Evolutionary conservation across 208 protist genomes (phyloP).

Genomic region (Trypanosoma cruzi): DNA sequence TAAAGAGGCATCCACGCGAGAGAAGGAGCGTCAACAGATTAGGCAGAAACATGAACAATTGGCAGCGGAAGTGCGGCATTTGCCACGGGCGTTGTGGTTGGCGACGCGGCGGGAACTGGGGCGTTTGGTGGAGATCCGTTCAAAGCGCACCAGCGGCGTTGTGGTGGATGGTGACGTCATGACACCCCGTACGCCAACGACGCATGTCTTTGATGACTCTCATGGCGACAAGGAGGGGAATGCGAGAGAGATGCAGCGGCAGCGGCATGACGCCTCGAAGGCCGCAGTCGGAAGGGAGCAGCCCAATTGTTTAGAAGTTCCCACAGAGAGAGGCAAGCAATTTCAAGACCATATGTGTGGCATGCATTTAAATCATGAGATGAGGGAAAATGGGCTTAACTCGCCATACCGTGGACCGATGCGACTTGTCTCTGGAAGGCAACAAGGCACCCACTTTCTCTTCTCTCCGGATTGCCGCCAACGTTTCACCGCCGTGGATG

Average conservation of each 20-base stretch:
- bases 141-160: constrained; percentile 1
- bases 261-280: too few species aligned
- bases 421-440: not conserved
- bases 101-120: constrained; percentile 6
- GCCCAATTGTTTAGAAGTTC: not conserved
- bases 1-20: constrained; percentile 1
- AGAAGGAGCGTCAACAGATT: constrained; percentile 11
- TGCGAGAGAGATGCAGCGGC: not conserved
- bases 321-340: not conserved
- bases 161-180: not conserved
- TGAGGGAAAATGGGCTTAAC: not conserved
- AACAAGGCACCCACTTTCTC: not conserved
- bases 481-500: not conserved
- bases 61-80: constrained; percentile 10
- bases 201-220: not conserved
- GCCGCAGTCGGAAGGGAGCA: not conserved
- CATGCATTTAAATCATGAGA: not conserved
- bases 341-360: not conserved
- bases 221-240: not conserved
- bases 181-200: not conserved
- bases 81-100: not conserved
- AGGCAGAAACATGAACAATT: constrained; percentile 10
- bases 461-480: not conserved
- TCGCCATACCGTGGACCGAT: not conserved
- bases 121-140: constrained; percentile 6